Base-by-base conservation (phyloP, 345 rosid genomes). In the Odontarrhena argentea region DNA sequence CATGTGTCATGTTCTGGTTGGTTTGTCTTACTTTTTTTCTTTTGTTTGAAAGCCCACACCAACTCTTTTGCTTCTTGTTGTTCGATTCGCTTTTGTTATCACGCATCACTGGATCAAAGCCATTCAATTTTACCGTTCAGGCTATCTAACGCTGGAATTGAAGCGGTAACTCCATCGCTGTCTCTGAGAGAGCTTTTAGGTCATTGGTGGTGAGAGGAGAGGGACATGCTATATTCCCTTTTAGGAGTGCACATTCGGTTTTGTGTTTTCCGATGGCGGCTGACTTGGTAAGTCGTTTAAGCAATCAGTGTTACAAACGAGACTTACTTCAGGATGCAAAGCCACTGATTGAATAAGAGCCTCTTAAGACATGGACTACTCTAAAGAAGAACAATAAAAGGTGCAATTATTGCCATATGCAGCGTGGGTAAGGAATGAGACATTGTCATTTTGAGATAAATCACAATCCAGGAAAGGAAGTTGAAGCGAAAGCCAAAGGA, bases 351-450 rank as follows among this genome's bases (percentile, higher is more conserved):
- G 2, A 2, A 55, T 86, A 83, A 68, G 99, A 95, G 80, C 99
- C 99, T 24, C 74, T 85, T 66, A 95, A 95, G 78, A 98, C 99
- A 1, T 95, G 99, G 99, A 83, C 91, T 60, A 85, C 96, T 0
- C 74, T 95, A 77, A 95, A 95, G 64, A 75, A 76, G 76, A 95
- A 95, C 73, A 78, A 91, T 34, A 58, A 82, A 43, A 63, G 51
- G 83, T 95, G 36, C 76, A 79, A 7, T 71, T 95, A 9, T 64
- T 95, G 84, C 99, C 99, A 0, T 91, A 86, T 22, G 99, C 98
- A 0, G 99, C 99, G 0, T 95, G 98, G 99, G 91, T 95, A 68
- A 86, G 78, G 84, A 95, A 91, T 12, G 99, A 95, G 81, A 89
- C 96, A 0, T 75, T 95, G 71, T 76, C 85, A 1, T 95, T 18